Conservation (phyloP, 257 asterid species). For the Lantana camara region DNA sequence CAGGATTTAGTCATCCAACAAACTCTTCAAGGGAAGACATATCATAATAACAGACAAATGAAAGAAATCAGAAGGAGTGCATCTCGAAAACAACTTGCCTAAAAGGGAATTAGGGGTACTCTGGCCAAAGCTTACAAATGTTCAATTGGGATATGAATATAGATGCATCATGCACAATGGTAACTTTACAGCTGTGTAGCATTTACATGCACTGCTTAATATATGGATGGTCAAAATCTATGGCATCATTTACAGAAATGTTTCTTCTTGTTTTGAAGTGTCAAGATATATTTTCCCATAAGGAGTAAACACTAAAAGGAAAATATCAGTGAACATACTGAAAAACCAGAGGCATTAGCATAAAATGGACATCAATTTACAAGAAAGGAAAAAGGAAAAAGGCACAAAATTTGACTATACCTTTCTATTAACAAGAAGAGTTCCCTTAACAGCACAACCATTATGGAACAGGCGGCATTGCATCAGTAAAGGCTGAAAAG, state of each 20-base stretch:
- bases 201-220: background rate
- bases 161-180: too few relatives aligned
- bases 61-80: too few relatives aligned
- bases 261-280: too few relatives aligned
- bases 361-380: constrained; percentile 1
- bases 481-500: constrained; percentile 73
- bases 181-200: background rate
- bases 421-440: constrained; percentile 74
- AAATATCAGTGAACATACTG: background rate
- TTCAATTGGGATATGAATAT: too few relatives aligned
- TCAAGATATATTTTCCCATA: too few relatives aligned
- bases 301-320: background rate
- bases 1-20: too few relatives aligned
- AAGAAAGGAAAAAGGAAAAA: background rate
- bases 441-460: constrained; percentile 88
- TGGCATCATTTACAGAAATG: background rate
- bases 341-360: constrained; percentile 1
- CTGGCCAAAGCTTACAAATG: too few relatives aligned
- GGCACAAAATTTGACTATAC: constrained; percentile 35
- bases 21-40: too few relatives aligned
- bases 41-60: too few relatives aligned
- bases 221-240: background rate
- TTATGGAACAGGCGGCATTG: constrained; percentile 78
- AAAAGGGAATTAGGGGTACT: too few relatives aligned
- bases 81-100: too few relatives aligned